Evolutionary conservation across 768 basidiomycete genomes (phyloP).

Genomic region (Calocybe indica): DNA sequence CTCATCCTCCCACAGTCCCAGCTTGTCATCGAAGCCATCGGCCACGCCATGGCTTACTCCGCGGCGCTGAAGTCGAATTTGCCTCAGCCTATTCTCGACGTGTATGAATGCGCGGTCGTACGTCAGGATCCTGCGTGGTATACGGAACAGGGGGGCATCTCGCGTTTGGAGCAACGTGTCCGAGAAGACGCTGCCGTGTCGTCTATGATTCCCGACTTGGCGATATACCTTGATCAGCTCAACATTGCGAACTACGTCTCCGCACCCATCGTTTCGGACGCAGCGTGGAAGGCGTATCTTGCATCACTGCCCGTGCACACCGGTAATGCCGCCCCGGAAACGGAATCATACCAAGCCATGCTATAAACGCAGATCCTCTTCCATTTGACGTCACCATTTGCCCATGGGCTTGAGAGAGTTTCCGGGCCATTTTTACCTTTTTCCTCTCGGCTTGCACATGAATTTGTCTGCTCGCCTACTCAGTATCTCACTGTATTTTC

Average conservation of each 20-base stretch:
- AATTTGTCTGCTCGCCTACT: too few relatives aligned
- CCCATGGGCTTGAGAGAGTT: too few relatives aligned
- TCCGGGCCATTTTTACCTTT: too few relatives aligned
- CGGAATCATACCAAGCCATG: conserved; percentile 35
- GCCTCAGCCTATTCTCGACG: conserved; percentile 43
- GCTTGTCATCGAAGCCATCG: conserved; percentile 50
- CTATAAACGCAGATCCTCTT: conserved; percentile 20
- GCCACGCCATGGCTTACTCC: conserved; percentile 56
- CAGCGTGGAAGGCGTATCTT: conserved; percentile 42
- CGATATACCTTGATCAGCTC: conserved; percentile 34
- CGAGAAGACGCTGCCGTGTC: conserved; percentile 42
- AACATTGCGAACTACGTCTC: conserved; percentile 43
- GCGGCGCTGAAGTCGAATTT: conserved; percentile 39
- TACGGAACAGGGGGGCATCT: conserved; percentile 42
- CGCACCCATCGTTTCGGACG: conserved; percentile 49
- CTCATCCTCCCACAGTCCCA: conserved; percentile 53
- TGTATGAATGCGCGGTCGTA: conserved; percentile 50
- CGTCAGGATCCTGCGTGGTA: conserved; percentile 57
- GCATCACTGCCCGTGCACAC: conserved; percentile 32
- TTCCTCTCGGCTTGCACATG: too few relatives aligned
- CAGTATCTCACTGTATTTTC: too few relatives aligned
- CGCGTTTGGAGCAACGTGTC: conserved; percentile 39
- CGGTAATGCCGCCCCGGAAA: conserved; percentile 32
- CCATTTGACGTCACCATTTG: neutral
- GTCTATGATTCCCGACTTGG: conserved; percentile 36